Evolutionary conservation across 371 early-diverging fungal species (phyloP), one percentile per base, ranked within the genome.

Genomic region (Apophysomyces ossiformis): DNA sequence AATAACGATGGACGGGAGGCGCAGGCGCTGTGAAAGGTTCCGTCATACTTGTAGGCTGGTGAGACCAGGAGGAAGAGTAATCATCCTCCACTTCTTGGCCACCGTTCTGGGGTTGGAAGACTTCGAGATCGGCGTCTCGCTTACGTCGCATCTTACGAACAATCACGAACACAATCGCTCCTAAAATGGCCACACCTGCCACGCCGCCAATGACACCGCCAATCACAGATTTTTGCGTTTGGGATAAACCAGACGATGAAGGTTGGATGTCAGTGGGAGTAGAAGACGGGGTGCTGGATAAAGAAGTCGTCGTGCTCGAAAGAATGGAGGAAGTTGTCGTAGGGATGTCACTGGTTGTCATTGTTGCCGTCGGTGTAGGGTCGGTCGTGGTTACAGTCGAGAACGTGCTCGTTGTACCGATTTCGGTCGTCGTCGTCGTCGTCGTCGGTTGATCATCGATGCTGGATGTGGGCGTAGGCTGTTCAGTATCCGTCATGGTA

Each of bases 121-220:
- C 69, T 65, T 78, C 79, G 18, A 68, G 69, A 35, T 77, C 75
- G 16, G 63, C 64, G 5, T 65, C 57, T 50, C 57, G 65, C 32
- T 36, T 54, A 4, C 44, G 58, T 46, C 60, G 66, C 58, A 37
- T 65, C 45, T 61, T 59, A 16, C 72, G 71, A 18, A 73, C 11
- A 2, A 75, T 57, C 0, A 73, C 60, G 57, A 78, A 78, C 5
- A 61, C 67, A 18, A 67, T 8, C 1, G 67, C 72, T 43, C 68
- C 75, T 58, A 78, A 26, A 35, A 78, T 37, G 36, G 68, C 70
- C 15, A 64, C 57, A 26, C 78, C 78, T n/a, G 54, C 75, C 13
- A 78, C 70, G 16, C 70, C 78, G 21, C 78, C 78, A 35, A 78
- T 65, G 5, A 75, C 75, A 43, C 72, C 78, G 37, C 78, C 78